Evolutionary conservation across 2,329 filamentous ascomycete genomes (phyloP).

Genomic region (Bipolaris sorokiniana): DNA sequence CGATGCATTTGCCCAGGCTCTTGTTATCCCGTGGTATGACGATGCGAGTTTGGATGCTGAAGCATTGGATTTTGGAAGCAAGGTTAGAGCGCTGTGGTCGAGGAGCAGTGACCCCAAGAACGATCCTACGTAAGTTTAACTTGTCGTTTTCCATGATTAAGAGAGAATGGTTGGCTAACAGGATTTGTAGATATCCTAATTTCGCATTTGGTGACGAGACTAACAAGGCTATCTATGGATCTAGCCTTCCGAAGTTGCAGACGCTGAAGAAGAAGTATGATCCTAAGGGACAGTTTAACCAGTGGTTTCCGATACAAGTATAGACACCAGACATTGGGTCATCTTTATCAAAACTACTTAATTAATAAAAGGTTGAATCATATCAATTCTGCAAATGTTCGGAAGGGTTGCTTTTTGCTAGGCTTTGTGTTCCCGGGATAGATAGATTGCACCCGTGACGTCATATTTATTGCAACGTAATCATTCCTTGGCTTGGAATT

Average conservation of each 20-base stretch:
- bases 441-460: too few relatives aligned
- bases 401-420: too few relatives aligned
- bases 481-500: too few relatives aligned
- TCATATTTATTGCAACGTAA: too few relatives aligned
- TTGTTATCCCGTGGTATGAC: slow-evolving; percentile 52
- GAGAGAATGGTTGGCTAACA: not conserved
- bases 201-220: slow-evolving; percentile 38
- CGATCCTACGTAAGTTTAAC: slow-evolving; percentile 28
- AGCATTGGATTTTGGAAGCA: slow-evolving; percentile 45
- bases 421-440: too few relatives aligned
- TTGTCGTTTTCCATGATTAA: not conserved
- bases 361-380: too few relatives aligned
- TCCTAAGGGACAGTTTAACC: slow-evolving; percentile 30
- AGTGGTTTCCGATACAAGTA: slow-evolving; percentile 35
- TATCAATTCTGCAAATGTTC: too few relatives aligned
- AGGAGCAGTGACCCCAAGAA: slow-evolving; percentile 13
- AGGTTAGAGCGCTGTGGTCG: slow-evolving; percentile 40
- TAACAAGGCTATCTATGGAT: slow-evolving; percentile 31
- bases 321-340: too few relatives aligned
- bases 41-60: slow-evolving; percentile 44
- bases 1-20: slow-evolving; percentile 46
- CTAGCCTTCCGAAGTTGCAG: slow-evolving; percentile 25
- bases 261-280: slow-evolving; percentile 36
- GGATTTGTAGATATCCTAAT: slow-evolving; percentile 31
- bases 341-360: too few relatives aligned